phyloP scores from a whole-genome alignment of 2,329 filamentous ascomycete genomes.

The Microdochium trichocladiopsis region DNA sequence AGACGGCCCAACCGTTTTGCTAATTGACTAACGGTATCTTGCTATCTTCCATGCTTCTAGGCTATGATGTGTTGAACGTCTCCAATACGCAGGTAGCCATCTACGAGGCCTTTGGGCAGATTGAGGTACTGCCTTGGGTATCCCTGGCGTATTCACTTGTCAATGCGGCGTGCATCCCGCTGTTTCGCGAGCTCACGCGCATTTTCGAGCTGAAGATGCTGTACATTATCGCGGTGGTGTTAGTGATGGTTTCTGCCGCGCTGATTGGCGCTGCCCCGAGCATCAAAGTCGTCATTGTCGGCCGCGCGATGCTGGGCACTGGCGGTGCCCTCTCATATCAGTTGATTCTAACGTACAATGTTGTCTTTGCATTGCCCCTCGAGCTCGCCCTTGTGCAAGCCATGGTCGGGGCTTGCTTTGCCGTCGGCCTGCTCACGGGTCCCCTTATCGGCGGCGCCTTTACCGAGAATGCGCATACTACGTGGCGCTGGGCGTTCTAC shows the following conservation, averaged over 20 bases:
- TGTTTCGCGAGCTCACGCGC: slow-evolving; percentile 23
- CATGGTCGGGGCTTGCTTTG: slow-evolving; percentile 13
- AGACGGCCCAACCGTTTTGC: too few relatives aligned
- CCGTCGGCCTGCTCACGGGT: slow-evolving; percentile 14
- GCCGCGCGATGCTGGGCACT: slow-evolving; percentile 21
- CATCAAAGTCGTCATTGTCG: slow-evolving; percentile 21
- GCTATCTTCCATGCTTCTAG: slow-evolving; percentile 9
- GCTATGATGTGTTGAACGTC: slow-evolving; percentile 35
- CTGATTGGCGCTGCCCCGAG: slow-evolving; percentile 20
- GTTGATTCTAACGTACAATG: slow-evolving; percentile 14
- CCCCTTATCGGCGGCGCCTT: slow-evolving; percentile 23
- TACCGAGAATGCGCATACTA: slow-evolving; percentile 22
- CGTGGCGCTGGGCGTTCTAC: slow-evolving; percentile 43
- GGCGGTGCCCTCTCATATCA: slow-evolving; percentile 22
- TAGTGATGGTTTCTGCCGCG: slow-evolving; percentile 20
- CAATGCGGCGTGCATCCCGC: slow-evolving; percentile 24
- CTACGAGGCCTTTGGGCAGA: slow-evolving; percentile 38
- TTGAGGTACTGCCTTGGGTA: slow-evolving; percentile 31
- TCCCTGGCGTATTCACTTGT: slow-evolving; percentile 25
- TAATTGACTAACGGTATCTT: not conserved
- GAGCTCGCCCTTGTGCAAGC: slow-evolving; percentile 10
- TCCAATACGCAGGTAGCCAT: slow-evolving; percentile 50
- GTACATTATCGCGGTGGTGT: slow-evolving; percentile 12
- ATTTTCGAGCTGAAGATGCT: slow-evolving; percentile 23
- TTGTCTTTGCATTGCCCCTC: slow-evolving; percentile 11